phyloP scores from a whole-genome alignment of 2,329 filamentous ascomycete species.

The Zarea fungicola region DNA sequence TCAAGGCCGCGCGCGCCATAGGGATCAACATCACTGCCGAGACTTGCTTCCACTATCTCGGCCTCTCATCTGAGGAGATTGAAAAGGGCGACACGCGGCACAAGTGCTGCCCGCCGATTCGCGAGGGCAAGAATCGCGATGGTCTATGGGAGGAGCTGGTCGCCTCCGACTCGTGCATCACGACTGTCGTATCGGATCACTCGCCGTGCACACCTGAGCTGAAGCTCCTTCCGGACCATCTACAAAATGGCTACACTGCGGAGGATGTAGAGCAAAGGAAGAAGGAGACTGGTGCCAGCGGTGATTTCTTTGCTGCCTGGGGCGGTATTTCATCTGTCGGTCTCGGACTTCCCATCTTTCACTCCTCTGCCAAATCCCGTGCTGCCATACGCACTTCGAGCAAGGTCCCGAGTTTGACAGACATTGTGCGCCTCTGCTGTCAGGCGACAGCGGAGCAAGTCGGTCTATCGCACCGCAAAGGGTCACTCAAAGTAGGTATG shows the following conservation, averaged over 20 bases:
- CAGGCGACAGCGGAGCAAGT: slow-evolving; percentile 85
- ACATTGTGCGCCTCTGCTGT: slow-evolving; percentile 82
- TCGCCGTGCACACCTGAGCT: slow-evolving; percentile 93
- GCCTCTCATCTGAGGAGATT: slow-evolving; percentile 76
- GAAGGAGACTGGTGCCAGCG: slow-evolving; percentile 29
- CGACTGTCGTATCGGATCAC: slow-evolving; percentile 91
- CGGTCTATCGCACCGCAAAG: slow-evolving; percentile 74
- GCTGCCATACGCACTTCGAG: slow-evolving; percentile 34
- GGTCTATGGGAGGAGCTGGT: slow-evolving; percentile 79
- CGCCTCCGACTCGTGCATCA: slow-evolving; percentile 69
- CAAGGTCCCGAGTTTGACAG: slow-evolving; percentile 52
- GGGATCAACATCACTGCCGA: slow-evolving; percentile 88
- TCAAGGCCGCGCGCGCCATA: slow-evolving; percentile 63
- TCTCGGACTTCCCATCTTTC: slow-evolving; percentile 83
- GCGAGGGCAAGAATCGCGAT: slow-evolving; percentile 74
- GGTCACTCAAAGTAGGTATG: slow-evolving; percentile 69
- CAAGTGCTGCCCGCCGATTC: slow-evolving; percentile 93
- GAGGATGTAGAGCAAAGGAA: slow-evolving; percentile 27
- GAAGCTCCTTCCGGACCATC: slow-evolving; percentile 73
- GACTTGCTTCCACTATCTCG: slow-evolving; percentile 93
- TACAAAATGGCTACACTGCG: slow-evolving; percentile 34
- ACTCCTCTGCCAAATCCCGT: slow-evolving; percentile 67
- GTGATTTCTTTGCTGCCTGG: slow-evolving; percentile 96
- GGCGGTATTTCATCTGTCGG: slow-evolving; percentile 94
- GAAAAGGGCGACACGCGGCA: slow-evolving; percentile 81